phyloP scores from a whole-genome alignment of 495 filamentous ascomycete genomes.

The Amphirosellinia nigrospora region DNA sequence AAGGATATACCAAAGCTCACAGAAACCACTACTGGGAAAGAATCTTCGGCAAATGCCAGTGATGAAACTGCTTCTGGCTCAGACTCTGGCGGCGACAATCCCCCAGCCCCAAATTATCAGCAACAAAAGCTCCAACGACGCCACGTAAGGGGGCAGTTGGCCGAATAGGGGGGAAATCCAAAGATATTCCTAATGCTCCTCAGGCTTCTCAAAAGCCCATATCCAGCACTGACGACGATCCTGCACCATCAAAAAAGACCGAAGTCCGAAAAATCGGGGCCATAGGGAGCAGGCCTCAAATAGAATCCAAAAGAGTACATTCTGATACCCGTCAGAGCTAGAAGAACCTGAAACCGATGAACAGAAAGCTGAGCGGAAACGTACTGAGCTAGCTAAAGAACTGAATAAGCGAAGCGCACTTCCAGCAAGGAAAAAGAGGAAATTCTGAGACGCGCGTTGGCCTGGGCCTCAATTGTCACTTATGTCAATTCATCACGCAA shows the following conservation, averaged over 20 bases:
- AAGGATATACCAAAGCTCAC: constrained; percentile 28
- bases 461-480: background rate
- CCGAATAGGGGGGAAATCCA: constrained; percentile 50
- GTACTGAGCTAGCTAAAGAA: constrained; percentile 67
- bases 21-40: constrained; percentile 22
- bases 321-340: constrained; percentile 20
- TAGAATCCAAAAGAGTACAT: constrained; percentile 31
- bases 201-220: background rate
- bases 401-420: constrained; percentile 68
- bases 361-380: constrained; percentile 67
- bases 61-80: constrained; percentile 53
- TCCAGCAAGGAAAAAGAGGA: constrained; percentile 71
- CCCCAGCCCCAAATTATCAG: constrained; percentile 18
- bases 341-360: constrained; percentile 39
- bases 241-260: constrained; percentile 29
- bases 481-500: background rate
- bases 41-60: constrained; percentile 16
- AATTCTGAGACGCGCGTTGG: constrained; percentile 48
- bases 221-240: background rate
- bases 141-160: constrained; percentile 44
- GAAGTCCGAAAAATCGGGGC: constrained; percentile 38
- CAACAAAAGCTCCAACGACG: constrained; percentile 30
- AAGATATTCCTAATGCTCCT: background rate
- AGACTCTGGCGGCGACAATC: constrained; percentile 30
- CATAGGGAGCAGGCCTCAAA: constrained; percentile 41